Evolutionary conservation across 106 monocot genomes (phyloP), one percentile per base, ranked within the genome.

Genomic region (Agapanthus africanus): DNA sequence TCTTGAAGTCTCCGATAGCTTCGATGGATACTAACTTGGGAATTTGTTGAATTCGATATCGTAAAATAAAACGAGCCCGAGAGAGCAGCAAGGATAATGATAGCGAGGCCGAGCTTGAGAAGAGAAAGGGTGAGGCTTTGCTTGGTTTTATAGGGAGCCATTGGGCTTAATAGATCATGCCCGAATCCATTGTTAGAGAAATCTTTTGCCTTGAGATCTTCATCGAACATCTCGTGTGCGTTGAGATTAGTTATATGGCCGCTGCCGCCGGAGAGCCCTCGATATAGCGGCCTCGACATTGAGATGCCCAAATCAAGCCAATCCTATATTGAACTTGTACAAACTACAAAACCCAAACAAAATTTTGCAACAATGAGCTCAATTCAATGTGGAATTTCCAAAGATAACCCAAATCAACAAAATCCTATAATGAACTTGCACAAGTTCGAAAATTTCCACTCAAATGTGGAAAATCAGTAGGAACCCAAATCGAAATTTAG

Each of bases 1-100:
- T 90, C 84, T 73, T 94, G 90, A 8, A 94, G 80, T n/a, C 81
- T 72, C 34, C 85, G 74, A 67, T 85, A 90, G 54, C 84, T 72
- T 21, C 70, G 65, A 50, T 83, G 70, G 22, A 86, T 77, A 37
- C 56, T 70, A 36, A 57, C 73, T 66, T 1, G 66, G 0, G 79
- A 73, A 6, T 80, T 37, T 9, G 71, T 69, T 25, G 94, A 87
- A 39, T 90, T 84, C 67, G 94, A 82, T 31, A 87, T 51, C 11
- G 87, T 74, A 84, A 87, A 90, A 42, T 80, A 87, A 34, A 94
- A 78, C 6, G 94, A 94, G 50, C 82, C 74, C 0, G 73, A 74
- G 15, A 94, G 61, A 10, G 80, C 84, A 0, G 30, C 22, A 59
- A 71, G 57, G 16, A 77, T 65, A 67, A 81, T 44, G 14, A 79